Evolutionary conservation across 2,329 filamentous ascomycete species (phyloP), one percentile per base, ranked within the genome.

Genomic region (Aspergillus bombycis): DNA sequence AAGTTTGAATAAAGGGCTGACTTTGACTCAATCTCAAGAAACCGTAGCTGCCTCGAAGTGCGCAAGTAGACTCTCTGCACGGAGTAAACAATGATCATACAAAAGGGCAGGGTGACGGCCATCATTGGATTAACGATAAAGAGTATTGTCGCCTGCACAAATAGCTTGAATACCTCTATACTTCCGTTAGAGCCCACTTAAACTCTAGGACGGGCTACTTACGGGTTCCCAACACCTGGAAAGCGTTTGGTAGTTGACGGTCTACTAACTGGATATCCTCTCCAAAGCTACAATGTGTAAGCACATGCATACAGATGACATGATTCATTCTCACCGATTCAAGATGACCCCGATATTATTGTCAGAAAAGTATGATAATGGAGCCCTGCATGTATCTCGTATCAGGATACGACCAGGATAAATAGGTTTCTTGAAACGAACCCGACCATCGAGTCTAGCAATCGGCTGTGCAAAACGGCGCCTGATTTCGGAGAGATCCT

Each of bases 21-120:
- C 23, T 67, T 69, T 28, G 66, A 64, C 57, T 69, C 68, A n/a
- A 70, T 43, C 16, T 70, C 67, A 1, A 70, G 45, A 9, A 69
- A 45, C 36, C 65, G 62, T 34, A 69, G 56, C 23, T 66, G 64
- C 2, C 62, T 63, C n/a, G 67, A 67, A 1, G 67, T 69, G 7
- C 60, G 61, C 12, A 67, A 28, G 43, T 65, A 67, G 19, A 64
- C 28, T 21, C 19, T 53, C 32, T 53, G 50, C 19, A 53, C 30
- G 1, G 34, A 9, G n/a, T n/a, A 53, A 2, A 53, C 50, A 11
- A 34, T 2, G 0, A 14, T 6, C 3, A 53, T 34, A n/a, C 50
- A 53, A 8, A 21, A 6, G 14, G 50, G 50, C 10, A 53, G 28
- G 2, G 50, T 21, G 14, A 34, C 19, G 9, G 50, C n/a, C 28